Evolutionary conservation across 805 yeast genomes (phyloP).

Genomic region (Saccharomycopsis sp.): DNA sequence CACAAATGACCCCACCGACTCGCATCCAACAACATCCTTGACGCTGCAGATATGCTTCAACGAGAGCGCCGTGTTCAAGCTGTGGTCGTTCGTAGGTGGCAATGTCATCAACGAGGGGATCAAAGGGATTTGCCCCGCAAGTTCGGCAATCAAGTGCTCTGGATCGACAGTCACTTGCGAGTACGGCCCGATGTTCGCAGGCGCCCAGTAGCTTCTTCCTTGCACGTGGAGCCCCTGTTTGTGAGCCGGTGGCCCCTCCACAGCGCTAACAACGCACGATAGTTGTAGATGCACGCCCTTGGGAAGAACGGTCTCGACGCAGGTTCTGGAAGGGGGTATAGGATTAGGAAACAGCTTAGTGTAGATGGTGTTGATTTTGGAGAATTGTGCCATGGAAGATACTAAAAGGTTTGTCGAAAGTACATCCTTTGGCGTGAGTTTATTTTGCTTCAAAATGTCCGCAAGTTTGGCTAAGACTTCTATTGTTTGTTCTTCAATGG

Average conservation of each 20-base stretch:
- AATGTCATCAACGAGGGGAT: slow-evolving; percentile 63
- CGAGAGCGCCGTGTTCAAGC: slow-evolving; percentile 41
- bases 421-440: slow-evolving; percentile 20
- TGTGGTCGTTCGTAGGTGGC: slow-evolving; percentile 6
- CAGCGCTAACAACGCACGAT: slow-evolving; percentile 47
- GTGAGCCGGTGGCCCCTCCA: slow-evolving; percentile 7
- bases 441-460: slow-evolving; percentile 26
- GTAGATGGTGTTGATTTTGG: slow-evolving; percentile 53
- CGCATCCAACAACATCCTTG: slow-evolving; percentile 42
- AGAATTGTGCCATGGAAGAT: slow-evolving; percentile 56
- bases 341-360: slow-evolving; percentile 44
- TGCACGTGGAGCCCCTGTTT: slow-evolving; percentile 73
- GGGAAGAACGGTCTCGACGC: slow-evolving; percentile 56
- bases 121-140: slow-evolving; percentile 91
- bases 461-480: slow-evolving; percentile 42
- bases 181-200: slow-evolving; percentile 96
- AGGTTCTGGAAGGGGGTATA: slow-evolving; percentile 82
- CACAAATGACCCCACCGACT: slow-evolving; percentile 37
- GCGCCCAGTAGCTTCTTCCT: slow-evolving; percentile 96
- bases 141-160: slow-evolving; percentile 40
- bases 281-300: slow-evolving; percentile 37
- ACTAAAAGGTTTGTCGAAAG: slow-evolving; percentile 41
- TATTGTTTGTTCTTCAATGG: slow-evolving; percentile 36
- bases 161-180: slow-evolving; percentile 66
- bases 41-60: slow-evolving; percentile 69